Base-by-base conservation (phyloP, 352 stramenopile species). In the Phytopythium montanum region DNA sequence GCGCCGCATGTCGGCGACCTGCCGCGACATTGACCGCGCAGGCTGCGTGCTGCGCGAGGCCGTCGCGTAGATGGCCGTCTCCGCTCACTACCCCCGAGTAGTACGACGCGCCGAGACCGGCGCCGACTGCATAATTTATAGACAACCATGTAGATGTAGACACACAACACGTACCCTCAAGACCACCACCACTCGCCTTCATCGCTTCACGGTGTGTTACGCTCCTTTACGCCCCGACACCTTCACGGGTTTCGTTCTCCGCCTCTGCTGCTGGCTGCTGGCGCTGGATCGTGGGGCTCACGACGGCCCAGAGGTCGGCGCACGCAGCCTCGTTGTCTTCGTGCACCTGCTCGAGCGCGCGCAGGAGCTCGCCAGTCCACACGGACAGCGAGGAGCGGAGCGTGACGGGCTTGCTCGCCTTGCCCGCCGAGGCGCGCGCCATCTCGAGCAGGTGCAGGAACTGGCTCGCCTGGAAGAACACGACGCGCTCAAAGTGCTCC, bases 381-480 rank as follows among this genome's bases (percentile, higher is more conserved):
- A 70, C 50, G 7, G 65, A 56, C 19, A 87, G 57, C 19, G 66
- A 66, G 5, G 72, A 56, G 1, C 69, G 44, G 23, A 75, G 52
- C 9, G 36, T 69, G 31, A 69, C 55, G 34, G 69, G 59, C 29
- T 49, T 68, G 29, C 68, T 78, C 19, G 60, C 54, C 61, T 76
- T 88, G 14, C 41, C 51, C 19, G 59, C 62, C 54, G 75, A 75
- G 29, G 66, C 48, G 46, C 65, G 60, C 44, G 66, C 59, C 7
- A 46, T 54, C 41, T 75, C 60, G 18, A 92, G 57, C 34, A 90
- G 54, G 54, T 82, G 68, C 14, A 79, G 49, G 42, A 91, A 54
- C 56, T 93, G 81, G 6, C 72, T 73, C 28, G 69, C 57, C 53
- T 91, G 84, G 53, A 85, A 89, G 29, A 93, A 85, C 38, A 81